Evolutionary conservation across 768 basidiomycete genomes (phyloP).

Genomic region (Lactifluus pinguis): DNA sequence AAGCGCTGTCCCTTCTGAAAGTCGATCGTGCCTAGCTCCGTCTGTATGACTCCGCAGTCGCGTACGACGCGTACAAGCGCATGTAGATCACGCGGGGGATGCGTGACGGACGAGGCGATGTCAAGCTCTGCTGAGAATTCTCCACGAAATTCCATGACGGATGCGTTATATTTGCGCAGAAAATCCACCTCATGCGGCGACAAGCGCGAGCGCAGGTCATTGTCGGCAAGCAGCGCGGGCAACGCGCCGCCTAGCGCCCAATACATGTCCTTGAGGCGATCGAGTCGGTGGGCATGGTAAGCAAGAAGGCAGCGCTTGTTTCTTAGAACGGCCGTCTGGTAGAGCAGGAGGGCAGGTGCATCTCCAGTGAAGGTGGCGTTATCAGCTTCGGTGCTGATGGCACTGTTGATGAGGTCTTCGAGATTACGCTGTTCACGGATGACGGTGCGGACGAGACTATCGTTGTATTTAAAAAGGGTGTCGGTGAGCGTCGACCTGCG

Average conservation of each 20-base stretch:
- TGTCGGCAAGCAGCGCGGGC: slow-evolving; percentile 65
- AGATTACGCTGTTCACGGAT: slow-evolving; percentile 89
- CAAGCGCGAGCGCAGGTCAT: slow-evolving; percentile 62
- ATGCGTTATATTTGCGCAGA: slow-evolving; percentile 68
- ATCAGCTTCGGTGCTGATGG: slow-evolving; percentile 27
- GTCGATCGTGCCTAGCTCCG: slow-evolving; percentile 84
- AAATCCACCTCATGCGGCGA: slow-evolving; percentile 81
- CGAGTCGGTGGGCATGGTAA: slow-evolving; percentile 82
- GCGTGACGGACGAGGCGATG: slow-evolving; percentile 71
- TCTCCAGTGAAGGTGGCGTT: slow-evolving; percentile 37
- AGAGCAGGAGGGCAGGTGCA: slow-evolving; percentile 60
- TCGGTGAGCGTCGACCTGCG: slow-evolving; percentile 78
- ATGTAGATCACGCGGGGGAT: slow-evolving; percentile 84
- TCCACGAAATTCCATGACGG: slow-evolving; percentile 75
- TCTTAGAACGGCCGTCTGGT: slow-evolving; percentile 81
- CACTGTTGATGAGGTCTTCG: slow-evolving; percentile 41
- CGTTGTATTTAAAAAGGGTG: slow-evolving; percentile 86
- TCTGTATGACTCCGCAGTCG: slow-evolving; percentile 89
- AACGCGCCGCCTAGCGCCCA: slow-evolving; percentile 86
- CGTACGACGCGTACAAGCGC: slow-evolving; percentile 78
- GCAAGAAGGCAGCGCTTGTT: slow-evolving; percentile 96
- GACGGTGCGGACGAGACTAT: slow-evolving; percentile 74
- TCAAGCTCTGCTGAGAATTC: slow-evolving; percentile 84
- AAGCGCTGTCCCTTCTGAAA: slow-evolving; percentile 87
- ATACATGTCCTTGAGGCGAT: slow-evolving; percentile 78